Evolutionary conservation across 2,329 filamentous ascomycete genomes (phyloP).

Genomic region (Arthrobotrys megalospora): DNA sequence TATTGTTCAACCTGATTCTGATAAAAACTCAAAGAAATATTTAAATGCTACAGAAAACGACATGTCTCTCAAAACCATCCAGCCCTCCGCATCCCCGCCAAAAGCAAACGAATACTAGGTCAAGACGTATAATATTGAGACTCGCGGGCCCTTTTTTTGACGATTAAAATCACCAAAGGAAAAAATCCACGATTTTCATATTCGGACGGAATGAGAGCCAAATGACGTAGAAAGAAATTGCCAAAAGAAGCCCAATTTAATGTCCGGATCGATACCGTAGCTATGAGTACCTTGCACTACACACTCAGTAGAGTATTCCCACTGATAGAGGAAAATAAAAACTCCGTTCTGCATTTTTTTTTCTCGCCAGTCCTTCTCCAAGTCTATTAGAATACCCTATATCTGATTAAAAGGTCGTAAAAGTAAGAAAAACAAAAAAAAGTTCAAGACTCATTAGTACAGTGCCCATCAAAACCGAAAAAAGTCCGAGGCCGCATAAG

Average conservation of each 20-base stretch:
- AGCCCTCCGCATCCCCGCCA: conserved; percentile 22
- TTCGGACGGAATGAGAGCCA: conserved; percentile 61
- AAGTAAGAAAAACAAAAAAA: conserved; percentile 16
- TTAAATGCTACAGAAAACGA: not conserved
- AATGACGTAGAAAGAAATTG: conserved; percentile 48
- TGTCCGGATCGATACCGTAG: conserved; percentile 34
- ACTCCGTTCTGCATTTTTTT: conserved; percentile 15
- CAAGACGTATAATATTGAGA: conserved; percentile 33
- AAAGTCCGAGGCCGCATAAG: conserved; percentile 23
- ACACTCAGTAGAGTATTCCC: not conserved
- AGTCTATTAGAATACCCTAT: conserved; percentile 17
- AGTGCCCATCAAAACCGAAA: conserved; percentile 1
- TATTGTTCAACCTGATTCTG: no score
- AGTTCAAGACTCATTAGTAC: conserved; percentile 23
- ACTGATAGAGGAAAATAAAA: not conserved
- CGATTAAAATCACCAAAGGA: conserved; percentile 1
- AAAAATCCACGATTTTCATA: conserved; percentile 26
- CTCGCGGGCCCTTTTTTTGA: not conserved
- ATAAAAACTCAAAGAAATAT: not conserved
- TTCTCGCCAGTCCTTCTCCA: not conserved
- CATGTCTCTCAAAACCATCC: conserved; percentile 49
- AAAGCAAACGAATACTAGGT: conserved; percentile 35
- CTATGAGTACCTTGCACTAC: not conserved
- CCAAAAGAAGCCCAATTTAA: conserved; percentile 60
- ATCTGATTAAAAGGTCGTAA: conserved; percentile 24